Base-by-base conservation (phyloP, 345 rosid species). In the Moricandia moricandioides region DNA sequence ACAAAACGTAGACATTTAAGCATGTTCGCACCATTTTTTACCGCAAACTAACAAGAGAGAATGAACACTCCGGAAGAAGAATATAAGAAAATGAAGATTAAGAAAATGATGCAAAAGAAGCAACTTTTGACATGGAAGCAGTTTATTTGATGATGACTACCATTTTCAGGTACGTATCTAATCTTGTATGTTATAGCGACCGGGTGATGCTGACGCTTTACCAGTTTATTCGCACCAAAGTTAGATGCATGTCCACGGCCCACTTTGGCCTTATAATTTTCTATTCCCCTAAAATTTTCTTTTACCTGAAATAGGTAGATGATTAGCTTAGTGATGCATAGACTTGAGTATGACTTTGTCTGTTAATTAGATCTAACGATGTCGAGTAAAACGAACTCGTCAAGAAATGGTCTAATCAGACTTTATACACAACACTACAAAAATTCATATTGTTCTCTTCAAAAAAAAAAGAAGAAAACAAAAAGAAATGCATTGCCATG, bases 161-260 rank as follows among this genome's bases (percentile, higher is more conserved):
- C 13, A 58, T 21, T 59, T 75, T 33, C 21, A 54, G 72, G 62
- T 30, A 60, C 62, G 73, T 60, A 68, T 75, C 62, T 60, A 49
- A 17, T 75, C 34, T 75, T 75, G 68, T 60, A 26, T 59, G 35
- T 60, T 34, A 67, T 9, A 54, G 30, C 34, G 62, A 60, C 24
- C 6, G 10, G 58, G 72, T 47, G 52, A 60, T 26, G 37, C 5
- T 67, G 79, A 75, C 62, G 39, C 59, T 75, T 75, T 14, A 68
- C 61, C 69, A 18, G 33, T 10, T 75, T 49, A 67, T 75, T 74
- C 24, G 47, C 51, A 33, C 60, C 59, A 45, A 74, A 74, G 62
- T 75, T 75, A 68, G 69, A 16, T 60, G 33, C 16, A 55, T 49
- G 39, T 34, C 65, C 40, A 60, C n/a, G 12, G 55, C 49, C 65